Base-by-base conservation (phyloP, 345 rosid genomes). In the Garcia nutans region DNA sequence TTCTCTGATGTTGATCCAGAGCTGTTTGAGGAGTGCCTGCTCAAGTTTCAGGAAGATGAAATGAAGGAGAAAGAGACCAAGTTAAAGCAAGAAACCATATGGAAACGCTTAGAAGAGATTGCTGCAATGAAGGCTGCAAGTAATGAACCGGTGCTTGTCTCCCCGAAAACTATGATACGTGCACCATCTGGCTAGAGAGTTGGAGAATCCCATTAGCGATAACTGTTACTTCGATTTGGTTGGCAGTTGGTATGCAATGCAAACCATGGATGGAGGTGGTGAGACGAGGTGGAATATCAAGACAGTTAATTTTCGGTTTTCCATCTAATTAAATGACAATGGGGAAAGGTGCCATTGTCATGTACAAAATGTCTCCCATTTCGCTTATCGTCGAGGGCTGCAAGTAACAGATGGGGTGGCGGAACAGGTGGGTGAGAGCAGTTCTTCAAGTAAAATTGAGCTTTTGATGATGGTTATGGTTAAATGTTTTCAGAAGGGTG, bases 71-170 rank as follows among this genome's bases (percentile, higher is more conserved):
- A 80, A 60, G 88, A 85, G 66, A 77, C 79, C 24, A 89, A 82
- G 77, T 65, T 23, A 16, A 85, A 84, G 69, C 90, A 91, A 0
- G 90, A 84, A 81, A 84, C 78, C 57, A 87, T 76, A 26, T 93
- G 97, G 97, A 89, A 86, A 74, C 89, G 88, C 58, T 82, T 93
- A 77, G 92, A 92, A 59, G 89, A 89, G 66, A 87, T 86, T 42
- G 97, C 94, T 23, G 92, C 87, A 66, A 78, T 78, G 88, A 89
- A 84, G 82, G 87, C 88, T 16, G 22, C 87, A 44, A 84, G 86
- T 69, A 82, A 70, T 7, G 87, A 85, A 67, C 79, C 90, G 0
- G 90, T 84, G 72, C 89, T 85, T 2, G 76, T 85, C 79, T 79
- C 86, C 75, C 84, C 82, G 1, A 80, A 77, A 68, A 44, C 24